Percentiles rank a stretch among this genome's conserved stretches.
These are phyloP conservation scores for Kazachstania africana DNA, from an alignment of 805 yeast genomes.

Conservation along the genomic window DNA sequence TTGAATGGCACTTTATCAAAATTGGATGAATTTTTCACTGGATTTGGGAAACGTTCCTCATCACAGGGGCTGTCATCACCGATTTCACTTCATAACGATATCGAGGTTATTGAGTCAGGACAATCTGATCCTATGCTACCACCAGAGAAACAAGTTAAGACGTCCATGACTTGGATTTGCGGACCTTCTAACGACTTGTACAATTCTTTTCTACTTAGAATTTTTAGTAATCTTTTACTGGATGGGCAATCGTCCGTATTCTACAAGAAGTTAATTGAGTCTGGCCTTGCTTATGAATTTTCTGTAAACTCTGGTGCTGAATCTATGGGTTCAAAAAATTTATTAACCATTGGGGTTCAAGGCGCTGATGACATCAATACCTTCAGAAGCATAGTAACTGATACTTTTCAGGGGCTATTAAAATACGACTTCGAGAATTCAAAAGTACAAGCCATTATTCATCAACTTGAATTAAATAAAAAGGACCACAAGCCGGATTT, in stretches of 20 bases:
- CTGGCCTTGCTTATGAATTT: conserved; percentile 76
- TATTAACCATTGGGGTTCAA: conserved; percentile 78
- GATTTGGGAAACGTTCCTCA: conserved; percentile 41
- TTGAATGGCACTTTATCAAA: conserved; percentile 46
- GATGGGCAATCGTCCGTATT: conserved; percentile 92
- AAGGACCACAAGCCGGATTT: conserved; percentile 84
- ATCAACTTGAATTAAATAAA: conserved; percentile 73
- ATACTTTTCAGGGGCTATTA: conserved; percentile 35
- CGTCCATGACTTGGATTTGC: conserved; percentile 81
- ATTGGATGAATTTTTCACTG: conserved; percentile 37
- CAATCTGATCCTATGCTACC: conserved; percentile 76
- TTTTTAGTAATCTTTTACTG: conserved; percentile 57
- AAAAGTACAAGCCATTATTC: conserved; percentile 75
- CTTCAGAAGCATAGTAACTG: conserved; percentile 37
- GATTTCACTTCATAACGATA: conserved; percentile 28
- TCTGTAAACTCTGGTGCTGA: conserved; percentile 83
- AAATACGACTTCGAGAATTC: conserved; percentile 37
- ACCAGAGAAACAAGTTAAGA: conserved; percentile 55
- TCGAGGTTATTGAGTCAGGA: conserved; percentile 38
- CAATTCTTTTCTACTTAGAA: conserved; percentile 59
- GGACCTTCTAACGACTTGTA: conserved; percentile 63
- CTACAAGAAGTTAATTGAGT: conserved; percentile 76
- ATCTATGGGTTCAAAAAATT: conserved; percentile 59
- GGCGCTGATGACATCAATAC: conserved; percentile 45
- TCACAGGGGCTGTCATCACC: conserved; percentile 29